Conservation (phyloP, 169 alveolate genomes). For the Plasmodium yoelii region DNA sequence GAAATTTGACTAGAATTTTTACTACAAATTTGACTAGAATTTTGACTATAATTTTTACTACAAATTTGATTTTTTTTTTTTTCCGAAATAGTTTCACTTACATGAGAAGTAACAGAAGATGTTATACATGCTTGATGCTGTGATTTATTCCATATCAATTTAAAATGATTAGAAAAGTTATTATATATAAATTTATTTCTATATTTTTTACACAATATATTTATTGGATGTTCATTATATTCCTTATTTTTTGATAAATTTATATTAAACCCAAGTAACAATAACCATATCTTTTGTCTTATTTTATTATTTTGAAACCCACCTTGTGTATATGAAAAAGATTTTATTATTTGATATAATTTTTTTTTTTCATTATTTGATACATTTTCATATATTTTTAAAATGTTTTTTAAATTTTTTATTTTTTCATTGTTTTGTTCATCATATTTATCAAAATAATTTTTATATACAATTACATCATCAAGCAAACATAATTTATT, state of each 20-base stretch:
- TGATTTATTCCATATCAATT: slow-evolving; percentile 29
- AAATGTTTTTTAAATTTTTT: slow-evolving; percentile 47
- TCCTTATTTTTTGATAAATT: slow-evolving; percentile 60
- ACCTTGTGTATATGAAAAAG: slow-evolving; percentile 65
- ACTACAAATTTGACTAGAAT: no score
- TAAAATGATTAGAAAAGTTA: slow-evolving; percentile 22
- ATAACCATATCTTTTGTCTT: slow-evolving; percentile 66
- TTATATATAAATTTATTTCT: slow-evolving; percentile 22
- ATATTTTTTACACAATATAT: slow-evolving; percentile 50
- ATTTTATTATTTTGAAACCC: slow-evolving; percentile 66
- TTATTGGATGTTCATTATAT: slow-evolving; percentile 72
- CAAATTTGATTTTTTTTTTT: no score
- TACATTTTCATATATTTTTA: slow-evolving; percentile 74
- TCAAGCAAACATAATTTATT: slow-evolving; percentile 29
- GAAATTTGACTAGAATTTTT: no score
- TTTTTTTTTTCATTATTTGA: slow-evolving; percentile 40
- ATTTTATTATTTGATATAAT: slow-evolving; percentile 62
- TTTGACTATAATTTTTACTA: no score
- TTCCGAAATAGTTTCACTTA: no score
- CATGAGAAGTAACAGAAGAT: no score
- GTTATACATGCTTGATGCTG: no score
- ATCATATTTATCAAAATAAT: slow-evolving; percentile 56
- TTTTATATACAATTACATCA: slow-evolving; percentile 52
- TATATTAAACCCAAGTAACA: slow-evolving; percentile 65
- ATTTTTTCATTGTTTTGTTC: slow-evolving; percentile 33